Evolutionary conservation across 2,329 filamentous ascomycete genomes (phyloP), one percentile per base, ranked within the genome.

Genomic region (Raffaelea deltoideospora): DNA sequence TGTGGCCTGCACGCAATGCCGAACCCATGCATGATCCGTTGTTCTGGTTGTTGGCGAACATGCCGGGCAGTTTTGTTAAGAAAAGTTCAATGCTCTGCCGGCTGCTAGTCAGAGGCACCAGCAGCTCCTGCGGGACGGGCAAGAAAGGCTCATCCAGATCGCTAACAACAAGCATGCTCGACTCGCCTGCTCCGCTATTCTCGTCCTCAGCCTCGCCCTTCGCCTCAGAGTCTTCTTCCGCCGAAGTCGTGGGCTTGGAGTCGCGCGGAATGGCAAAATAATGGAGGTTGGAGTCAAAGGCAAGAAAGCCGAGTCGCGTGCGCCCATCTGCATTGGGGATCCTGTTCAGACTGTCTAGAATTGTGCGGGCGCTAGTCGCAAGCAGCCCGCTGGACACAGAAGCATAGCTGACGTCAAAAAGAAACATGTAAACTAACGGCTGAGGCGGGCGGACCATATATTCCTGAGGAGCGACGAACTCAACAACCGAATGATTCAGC

Each of bases 361-460:
- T 95, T 45, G 87, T 94, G 49, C 90, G 76, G 39, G 90, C 88
- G 43, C 79, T 84, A 10, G 90, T 96, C 34, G 90, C 90, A 41
- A 96, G 66, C 23, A 98, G 76, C 34, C 90, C 90, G 45, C 79
- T 93, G 14, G 85, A 86, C 14, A 95, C 82, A 23, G 88, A 77
- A 11, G 84, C 76, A 50, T 86, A 92, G 65, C 85, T 94, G 44
- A 95, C 87, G 50, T 95, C 88, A 51, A 96, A 84, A 48, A 94
- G 66, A 69, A 96, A 96, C 13, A 95, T 71, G 55, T 96, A 96
- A 28, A 95, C 88, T 28, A 96, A 67, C 28, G 90, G 90, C 59
- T 94, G 88, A 31, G 90, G 90, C 39, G 90, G 87, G 42, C 90
- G 81, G 26, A 98, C 90, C 90, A 98, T 98, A 61, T 98, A 98